Conservation (phyloP, 805 yeast species). For the Kuraishia hungarica region DNA sequence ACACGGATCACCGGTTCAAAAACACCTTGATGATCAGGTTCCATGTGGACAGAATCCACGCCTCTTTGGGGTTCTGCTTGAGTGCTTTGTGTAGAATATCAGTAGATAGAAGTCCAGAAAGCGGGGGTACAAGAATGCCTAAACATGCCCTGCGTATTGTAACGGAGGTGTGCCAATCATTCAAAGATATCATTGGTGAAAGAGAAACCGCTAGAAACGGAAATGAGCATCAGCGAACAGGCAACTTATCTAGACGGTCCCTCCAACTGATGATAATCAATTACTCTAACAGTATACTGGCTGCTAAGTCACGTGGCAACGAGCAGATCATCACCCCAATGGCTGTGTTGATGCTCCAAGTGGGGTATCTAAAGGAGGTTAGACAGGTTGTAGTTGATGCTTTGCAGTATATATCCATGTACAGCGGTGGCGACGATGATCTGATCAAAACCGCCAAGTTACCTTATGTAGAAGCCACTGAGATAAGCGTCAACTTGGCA, state of each 20-base stretch:
- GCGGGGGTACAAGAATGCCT: constrained; percentile 15
- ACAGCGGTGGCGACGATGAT: neutral
- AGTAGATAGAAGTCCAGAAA: constrained; percentile 36
- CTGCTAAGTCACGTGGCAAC: constrained; percentile 14
- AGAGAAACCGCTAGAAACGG: too few species aligned
- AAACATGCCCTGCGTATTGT: constrained; percentile 18
- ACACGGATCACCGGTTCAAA: constrained; percentile 49
- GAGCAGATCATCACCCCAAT: constrained; percentile 29
- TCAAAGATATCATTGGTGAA: constrained; percentile 10
- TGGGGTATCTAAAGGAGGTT: constrained; percentile 33
- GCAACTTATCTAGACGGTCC: constrained; percentile 15
- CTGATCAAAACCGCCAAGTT: neutral
- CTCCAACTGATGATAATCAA: constrained; percentile 17
- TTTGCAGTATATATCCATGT: neutral
- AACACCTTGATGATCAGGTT: constrained; percentile 51
- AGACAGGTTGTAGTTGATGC: constrained; percentile 10
- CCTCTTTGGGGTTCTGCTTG: constrained; percentile 24
- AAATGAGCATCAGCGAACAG: too few species aligned
- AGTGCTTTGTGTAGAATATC: constrained; percentile 19
- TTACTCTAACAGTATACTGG: constrained; percentile 15
- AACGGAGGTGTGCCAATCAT: constrained; percentile 13
- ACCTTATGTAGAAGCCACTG: neutral
- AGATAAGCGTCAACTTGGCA: constrained; percentile 22
- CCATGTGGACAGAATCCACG: constrained; percentile 39
- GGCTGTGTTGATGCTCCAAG: constrained; percentile 41